phyloP scores from a whole-genome alignment of 208 protist genomes.

The Leishmania turanica region DNA sequence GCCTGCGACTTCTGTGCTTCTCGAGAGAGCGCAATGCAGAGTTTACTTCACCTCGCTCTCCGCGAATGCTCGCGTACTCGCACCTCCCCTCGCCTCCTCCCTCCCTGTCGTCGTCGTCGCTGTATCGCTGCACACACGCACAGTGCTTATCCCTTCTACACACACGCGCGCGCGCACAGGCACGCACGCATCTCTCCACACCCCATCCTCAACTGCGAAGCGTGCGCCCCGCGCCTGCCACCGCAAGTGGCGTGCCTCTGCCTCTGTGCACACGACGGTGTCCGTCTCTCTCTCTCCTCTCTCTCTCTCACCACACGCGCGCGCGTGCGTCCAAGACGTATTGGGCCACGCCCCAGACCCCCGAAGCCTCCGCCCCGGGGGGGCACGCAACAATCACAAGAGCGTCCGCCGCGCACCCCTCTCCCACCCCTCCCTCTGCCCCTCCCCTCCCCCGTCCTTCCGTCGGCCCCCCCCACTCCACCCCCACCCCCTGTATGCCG shows the following conservation, averaged over 20 bases:
- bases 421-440: background rate
- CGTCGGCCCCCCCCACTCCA: background rate
- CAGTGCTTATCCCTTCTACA: background rate
- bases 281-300: background rate
- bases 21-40: background rate
- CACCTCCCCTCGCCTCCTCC: background rate
- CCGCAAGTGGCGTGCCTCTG: background rate
- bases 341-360: background rate
- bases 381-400: no score
- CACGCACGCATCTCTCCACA: background rate
- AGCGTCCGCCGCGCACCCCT: no score
- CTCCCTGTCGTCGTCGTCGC: no score
- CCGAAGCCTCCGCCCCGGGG: no score
- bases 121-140: background rate
- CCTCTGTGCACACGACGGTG: background rate
- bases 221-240: background rate
- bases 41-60: background rate
- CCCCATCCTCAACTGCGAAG: background rate
- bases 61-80: background rate
- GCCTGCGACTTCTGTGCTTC: background rate
- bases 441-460: no score
- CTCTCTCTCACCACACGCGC: background rate
- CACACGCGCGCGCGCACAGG: background rate
- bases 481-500: background rate
- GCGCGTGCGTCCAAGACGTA: background rate